Evolutionary conservation across 345 rosid genomes (phyloP).

Genomic region (Leavenworthia alabamica): DNA sequence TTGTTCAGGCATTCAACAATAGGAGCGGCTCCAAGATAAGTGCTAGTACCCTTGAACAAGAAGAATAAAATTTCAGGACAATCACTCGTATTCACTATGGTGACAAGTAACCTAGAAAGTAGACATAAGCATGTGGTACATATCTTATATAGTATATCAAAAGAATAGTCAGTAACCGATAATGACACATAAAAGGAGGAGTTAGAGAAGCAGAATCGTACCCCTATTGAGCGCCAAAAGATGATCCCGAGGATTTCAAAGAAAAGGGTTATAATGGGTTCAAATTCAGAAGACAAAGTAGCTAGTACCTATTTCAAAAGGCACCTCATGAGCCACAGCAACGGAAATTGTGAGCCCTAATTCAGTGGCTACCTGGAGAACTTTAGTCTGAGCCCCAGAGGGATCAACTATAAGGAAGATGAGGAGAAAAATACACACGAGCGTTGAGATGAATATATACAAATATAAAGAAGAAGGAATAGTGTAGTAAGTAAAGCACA

Average conservation of each 20-base stretch:
- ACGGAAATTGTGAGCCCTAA: slow-evolving; percentile 60
- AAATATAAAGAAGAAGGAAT: not conserved
- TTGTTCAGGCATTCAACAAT: slow-evolving; percentile 85
- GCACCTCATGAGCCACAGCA: slow-evolving; percentile 71
- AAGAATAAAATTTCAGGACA: not conserved
- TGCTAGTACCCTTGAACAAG: slow-evolving; percentile 61
- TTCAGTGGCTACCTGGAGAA: slow-evolving; percentile 53
- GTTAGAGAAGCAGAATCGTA: slow-evolving; percentile 39
- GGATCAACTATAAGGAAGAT: slow-evolving; percentile 55
- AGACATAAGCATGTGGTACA: not conserved
- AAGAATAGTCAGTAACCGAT: not conserved
- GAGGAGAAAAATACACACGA: not conserved
- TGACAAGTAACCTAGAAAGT: not conserved
- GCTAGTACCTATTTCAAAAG: slow-evolving; percentile 37
- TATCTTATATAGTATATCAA: not conserved
- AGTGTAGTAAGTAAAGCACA: not conserved
- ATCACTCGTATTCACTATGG: not conserved
- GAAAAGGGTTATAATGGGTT: not conserved
- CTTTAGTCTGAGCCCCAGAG: slow-evolving; percentile 63
- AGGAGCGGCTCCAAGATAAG: slow-evolving; percentile 93
- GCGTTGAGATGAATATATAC: too few relatives aligned
- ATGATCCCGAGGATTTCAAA: slow-evolving; percentile 28
- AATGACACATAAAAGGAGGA: not conserved
- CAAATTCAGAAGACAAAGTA: not conserved
- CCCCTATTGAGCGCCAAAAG: slow-evolving; percentile 37